Conservation (phyloP, 129 eudicot genomes). For the Sambucus nigra region DNA sequence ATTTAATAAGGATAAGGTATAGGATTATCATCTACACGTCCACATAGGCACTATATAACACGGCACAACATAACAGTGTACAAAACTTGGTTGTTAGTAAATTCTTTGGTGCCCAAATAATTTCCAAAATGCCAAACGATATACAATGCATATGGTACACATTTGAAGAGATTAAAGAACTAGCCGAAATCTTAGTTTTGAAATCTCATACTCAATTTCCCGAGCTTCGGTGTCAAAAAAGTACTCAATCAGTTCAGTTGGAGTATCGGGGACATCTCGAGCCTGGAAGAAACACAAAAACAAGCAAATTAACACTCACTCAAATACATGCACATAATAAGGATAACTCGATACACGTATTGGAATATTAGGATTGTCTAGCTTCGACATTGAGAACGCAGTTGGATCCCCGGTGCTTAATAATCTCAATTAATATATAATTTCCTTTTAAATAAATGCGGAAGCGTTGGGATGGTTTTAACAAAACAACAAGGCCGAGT, state of each 20-base stretch:
- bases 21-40: too few relatives aligned
- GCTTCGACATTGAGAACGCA: conserved; percentile 71
- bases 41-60: too few relatives aligned
- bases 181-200: conserved; percentile 74
- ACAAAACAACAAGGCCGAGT: too few relatives aligned
- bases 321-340: not conserved
- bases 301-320: not conserved
- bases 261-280: conserved; percentile 59
- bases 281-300: conserved; percentile 34
- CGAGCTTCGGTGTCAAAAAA: conserved; percentile 98
- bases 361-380: conserved; percentile 39
- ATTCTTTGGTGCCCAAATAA: too few relatives aligned
- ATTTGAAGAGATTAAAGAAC: conserved; percentile 14
- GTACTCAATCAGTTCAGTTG: conserved; percentile 58
- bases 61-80: too few relatives aligned
- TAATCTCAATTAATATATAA: too few relatives aligned
- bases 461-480: too few relatives aligned
- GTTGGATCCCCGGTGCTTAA: too few relatives aligned
- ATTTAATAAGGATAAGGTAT: too few relatives aligned
- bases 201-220: conserved; percentile 83
- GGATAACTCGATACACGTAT: not conserved
- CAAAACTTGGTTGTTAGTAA: too few relatives aligned
- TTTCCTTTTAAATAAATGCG: too few relatives aligned
- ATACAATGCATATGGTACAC: not conserved
- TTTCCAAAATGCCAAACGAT: not conserved